Evolutionary conservation across 2,329 filamentous ascomycete species (phyloP).

Genomic region (Trichoderma sp.): DNA sequence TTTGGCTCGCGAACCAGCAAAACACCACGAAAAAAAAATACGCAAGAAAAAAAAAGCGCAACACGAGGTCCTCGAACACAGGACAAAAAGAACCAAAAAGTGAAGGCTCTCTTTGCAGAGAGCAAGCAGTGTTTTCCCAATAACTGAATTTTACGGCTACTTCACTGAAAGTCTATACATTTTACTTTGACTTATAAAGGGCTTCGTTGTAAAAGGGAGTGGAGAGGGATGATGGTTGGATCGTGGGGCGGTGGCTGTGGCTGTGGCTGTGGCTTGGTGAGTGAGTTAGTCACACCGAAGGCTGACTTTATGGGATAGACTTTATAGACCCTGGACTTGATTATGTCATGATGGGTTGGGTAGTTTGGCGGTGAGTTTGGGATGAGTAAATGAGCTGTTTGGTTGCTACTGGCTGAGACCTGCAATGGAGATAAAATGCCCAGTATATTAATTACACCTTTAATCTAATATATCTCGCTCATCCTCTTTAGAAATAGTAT

Average conservation of each 20-base stretch:
- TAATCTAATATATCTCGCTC: no score
- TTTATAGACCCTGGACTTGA: no score
- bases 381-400: no score
- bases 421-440: no score
- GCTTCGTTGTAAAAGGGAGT: not conserved
- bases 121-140: not conserved
- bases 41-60: not conserved
- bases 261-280: not conserved
- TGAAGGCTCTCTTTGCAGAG: constrained; percentile 4
- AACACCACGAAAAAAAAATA: not conserved
- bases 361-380: no score
- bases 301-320: no score
- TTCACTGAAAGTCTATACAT: not conserved
- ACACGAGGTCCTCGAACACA: not conserved
- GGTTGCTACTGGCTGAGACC: no score
- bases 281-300: not conserved
- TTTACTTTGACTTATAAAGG: not conserved
- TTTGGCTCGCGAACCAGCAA: not conserved
- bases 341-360: no score
- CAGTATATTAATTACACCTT: no score
- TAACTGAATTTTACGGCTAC: not conserved
- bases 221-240: not conserved
- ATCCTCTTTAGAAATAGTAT: no score
- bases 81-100: constrained; percentile 6
- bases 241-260: not conserved